phyloP scores from a whole-genome alignment of 1,284 basidiomycete species.

The Schizophyllum commune region DNA sequence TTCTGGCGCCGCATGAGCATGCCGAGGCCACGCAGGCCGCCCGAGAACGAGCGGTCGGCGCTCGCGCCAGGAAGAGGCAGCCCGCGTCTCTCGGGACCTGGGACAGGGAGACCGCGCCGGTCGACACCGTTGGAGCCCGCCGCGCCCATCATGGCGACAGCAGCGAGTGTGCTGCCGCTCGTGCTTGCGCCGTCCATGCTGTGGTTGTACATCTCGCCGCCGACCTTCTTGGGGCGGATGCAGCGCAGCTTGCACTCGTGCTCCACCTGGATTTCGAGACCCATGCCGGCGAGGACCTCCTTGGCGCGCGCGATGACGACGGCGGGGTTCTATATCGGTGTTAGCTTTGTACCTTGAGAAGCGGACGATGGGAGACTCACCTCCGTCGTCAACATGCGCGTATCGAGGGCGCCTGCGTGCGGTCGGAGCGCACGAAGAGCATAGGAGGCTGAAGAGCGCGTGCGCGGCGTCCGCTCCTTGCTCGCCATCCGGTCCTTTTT shows the following conservation, averaged over 20 bases:
- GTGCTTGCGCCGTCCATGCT: slow-evolving; percentile 33
- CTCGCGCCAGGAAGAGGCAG: neutral
- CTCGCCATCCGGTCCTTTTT: neutral
- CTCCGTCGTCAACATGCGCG: slow-evolving; percentile 82
- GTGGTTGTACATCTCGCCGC: slow-evolving; percentile 17
- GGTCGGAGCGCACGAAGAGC: slow-evolving; percentile 65
- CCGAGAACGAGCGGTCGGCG: slow-evolving; percentile 50
- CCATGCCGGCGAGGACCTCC: slow-evolving; percentile 81
- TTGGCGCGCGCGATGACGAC: slow-evolving; percentile 41
- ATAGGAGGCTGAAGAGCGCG: slow-evolving; percentile 4
- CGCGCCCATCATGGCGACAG: slow-evolving; percentile 70
- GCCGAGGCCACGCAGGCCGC: slow-evolving; percentile 63
- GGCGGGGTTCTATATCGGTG: neutral
- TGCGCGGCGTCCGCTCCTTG: slow-evolving; percentile 5
- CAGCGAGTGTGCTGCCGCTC: slow-evolving; percentile 46
- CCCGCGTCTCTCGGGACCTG: slow-evolving; percentile 24
- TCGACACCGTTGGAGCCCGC: slow-evolving; percentile 81
- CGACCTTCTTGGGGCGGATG: slow-evolving; percentile 66
- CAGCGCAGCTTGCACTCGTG: slow-evolving; percentile 86
- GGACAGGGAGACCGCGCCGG: slow-evolving; percentile 74
- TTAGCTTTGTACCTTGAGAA: neutral
- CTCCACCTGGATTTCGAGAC: slow-evolving; percentile 83
- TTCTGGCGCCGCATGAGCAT: slow-evolving; percentile 77
- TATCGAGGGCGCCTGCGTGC: slow-evolving; percentile 92
- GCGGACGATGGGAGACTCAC: slow-evolving; percentile 47